Percentiles rank a stretch among this genome's conserved stretches.
These are phyloP conservation scores for Claviceps sp. DNA, from an alignment of 2,329 filamentous ascomycete species.

Conservation along the genomic window DNA sequence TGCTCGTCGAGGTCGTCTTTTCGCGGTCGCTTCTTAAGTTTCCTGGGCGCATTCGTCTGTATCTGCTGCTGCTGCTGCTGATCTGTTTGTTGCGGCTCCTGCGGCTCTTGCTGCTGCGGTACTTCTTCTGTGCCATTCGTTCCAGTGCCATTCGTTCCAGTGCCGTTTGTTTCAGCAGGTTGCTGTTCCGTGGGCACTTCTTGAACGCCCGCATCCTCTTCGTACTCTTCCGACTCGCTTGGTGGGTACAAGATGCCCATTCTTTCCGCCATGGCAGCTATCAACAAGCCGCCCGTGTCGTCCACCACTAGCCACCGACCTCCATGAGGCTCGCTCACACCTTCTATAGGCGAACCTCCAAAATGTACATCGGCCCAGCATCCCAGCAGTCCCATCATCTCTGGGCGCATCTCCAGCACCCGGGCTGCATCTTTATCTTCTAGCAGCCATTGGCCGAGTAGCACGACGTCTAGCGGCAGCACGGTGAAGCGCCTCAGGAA, in stretches of 20 bases:
- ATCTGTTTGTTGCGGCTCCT: not conserved
- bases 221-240: conserved; percentile 15
- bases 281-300: conserved; percentile 71
- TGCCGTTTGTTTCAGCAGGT: not conserved
- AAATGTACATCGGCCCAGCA: conserved; percentile 89
- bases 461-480: conserved; percentile 66
- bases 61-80: conserved; percentile 1
- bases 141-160: no score
- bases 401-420: conserved; percentile 76
- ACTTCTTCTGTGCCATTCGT: not conserved
- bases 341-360: conserved; percentile 16
- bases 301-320: conserved; percentile 70
- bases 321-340: conserved; percentile 15
- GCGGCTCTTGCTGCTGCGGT: conserved; percentile 1
- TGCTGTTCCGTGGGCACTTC: not conserved
- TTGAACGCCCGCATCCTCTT: not conserved
- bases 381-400: conserved; percentile 66
- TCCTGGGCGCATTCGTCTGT: conserved; percentile 3
- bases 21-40: conserved; percentile 15
- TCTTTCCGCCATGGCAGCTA: conserved; percentile 74
- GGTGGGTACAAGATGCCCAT: conserved; percentile 63
- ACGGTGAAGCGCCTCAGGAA: conserved; percentile 82
- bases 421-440: conserved; percentile 67
- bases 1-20: conserved; percentile 46
- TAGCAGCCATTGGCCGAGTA: conserved; percentile 64